phyloP scores from a whole-genome alignment of 2,329 filamentous ascomycete genomes.

The Harringtonia aguacate region DNA sequence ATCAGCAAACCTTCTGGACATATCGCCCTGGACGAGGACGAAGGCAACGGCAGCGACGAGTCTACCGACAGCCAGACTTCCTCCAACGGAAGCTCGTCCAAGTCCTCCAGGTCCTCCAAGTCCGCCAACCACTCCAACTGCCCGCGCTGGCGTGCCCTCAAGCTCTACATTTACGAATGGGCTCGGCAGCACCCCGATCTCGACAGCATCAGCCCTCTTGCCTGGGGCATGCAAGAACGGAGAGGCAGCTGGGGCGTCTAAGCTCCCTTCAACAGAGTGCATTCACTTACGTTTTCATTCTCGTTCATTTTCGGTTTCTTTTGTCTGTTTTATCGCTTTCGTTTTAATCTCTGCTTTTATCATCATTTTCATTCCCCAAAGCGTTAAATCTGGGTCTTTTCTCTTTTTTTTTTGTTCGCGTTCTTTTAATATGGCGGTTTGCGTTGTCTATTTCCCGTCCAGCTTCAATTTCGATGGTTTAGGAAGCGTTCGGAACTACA shows the following conservation, averaged over 20 bases:
- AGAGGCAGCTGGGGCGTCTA: conserved; percentile 65
- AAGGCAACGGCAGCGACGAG: conserved; percentile 13
- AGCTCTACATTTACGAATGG: conserved; percentile 81
- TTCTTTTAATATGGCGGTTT: too few relatives aligned
- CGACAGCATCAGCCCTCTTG: conserved; percentile 44
- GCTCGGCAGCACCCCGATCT: conserved; percentile 74
- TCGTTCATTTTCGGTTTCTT: neutral
- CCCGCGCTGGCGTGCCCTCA: conserved; percentile 73
- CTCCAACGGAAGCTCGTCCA: too few relatives aligned
- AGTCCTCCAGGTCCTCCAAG: too few relatives aligned
- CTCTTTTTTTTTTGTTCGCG: too few relatives aligned
- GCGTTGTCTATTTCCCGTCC: too few relatives aligned
- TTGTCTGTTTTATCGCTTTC: neutral
- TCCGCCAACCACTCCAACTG: conserved; percentile 38
- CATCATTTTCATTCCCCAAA: too few relatives aligned
- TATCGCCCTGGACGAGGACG: conserved; percentile 53
- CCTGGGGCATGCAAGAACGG: conserved; percentile 58
- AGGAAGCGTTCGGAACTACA: too few relatives aligned
- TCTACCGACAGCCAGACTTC: neutral
- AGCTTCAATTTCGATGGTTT: too few relatives aligned
- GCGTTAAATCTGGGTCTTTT: too few relatives aligned
- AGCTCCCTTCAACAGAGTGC: neutral
- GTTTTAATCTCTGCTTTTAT: too few relatives aligned
- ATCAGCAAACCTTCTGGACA: conserved; percentile 52
- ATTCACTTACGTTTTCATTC: neutral